Evolutionary conservation across 805 yeast species (phyloP).

Genomic region (Spathaspora passalidarum): DNA sequence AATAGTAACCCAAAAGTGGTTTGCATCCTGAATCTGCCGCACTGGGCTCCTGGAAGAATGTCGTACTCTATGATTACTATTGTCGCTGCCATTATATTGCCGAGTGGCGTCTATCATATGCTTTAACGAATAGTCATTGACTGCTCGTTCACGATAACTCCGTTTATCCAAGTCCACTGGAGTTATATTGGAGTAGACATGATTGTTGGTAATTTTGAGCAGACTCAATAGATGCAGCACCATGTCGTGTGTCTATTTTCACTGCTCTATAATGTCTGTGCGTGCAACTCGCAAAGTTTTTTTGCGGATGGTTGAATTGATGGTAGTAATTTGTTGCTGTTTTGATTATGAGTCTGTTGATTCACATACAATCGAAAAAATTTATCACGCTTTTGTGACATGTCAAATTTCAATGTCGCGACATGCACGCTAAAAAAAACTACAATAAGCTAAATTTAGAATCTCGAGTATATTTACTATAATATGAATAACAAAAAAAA

Average conservation of each 20-base stretch:
- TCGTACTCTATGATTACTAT: not conserved
- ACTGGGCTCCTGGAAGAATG: not conserved
- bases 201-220: conserved; percentile 29
- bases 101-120: conserved; percentile 17
- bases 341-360: not conserved
- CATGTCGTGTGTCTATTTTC: conserved; percentile 12
- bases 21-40: not conserved
- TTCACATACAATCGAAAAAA: no score
- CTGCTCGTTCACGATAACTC: conserved; percentile 17
- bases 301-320: no score
- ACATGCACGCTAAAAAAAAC: not conserved
- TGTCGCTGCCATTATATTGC: not conserved
- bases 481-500: not conserved
- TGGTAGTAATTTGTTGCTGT: not conserved
- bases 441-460: no score
- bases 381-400: no score
- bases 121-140: conserved; percentile 17
- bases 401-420: not conserved
- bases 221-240: conserved; percentile 23
- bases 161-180: conserved; percentile 19
- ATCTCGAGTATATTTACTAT: not conserved
- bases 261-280: not conserved
- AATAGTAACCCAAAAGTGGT: conserved; percentile 1
- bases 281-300: no score
- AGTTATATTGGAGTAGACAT: conserved; percentile 21